These are phyloP conservation scores for Acacia melanoxylon DNA, from an alignment of 306 rosid genomes.

Conservation along the genomic window DNA sequence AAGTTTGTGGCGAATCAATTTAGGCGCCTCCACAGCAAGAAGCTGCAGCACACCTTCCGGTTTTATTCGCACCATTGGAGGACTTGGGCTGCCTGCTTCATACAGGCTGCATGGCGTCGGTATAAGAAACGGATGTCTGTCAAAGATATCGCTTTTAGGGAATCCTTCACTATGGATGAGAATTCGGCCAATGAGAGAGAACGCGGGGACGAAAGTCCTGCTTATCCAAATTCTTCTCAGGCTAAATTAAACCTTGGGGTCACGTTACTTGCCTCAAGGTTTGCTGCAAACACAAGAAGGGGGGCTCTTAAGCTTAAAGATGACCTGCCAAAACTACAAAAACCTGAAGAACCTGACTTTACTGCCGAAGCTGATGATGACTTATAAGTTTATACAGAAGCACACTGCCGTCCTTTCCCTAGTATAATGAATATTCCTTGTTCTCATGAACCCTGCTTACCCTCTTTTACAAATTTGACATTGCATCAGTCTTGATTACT, in stretches of 20 bases:
- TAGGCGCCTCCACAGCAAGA: constrained; percentile 95
- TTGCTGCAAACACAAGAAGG: constrained; percentile 90
- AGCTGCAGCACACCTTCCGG: constrained; percentile 94
- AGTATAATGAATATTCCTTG: constrained; percentile 22
- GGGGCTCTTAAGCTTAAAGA: constrained; percentile 83
- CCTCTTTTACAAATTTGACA: not conserved
- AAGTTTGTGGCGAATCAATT: constrained; percentile 96
- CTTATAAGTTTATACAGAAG: constrained; percentile 2
- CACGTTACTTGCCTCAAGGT: constrained; percentile 83
- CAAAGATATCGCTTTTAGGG: constrained; percentile 56
- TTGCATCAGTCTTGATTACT: not conserved
- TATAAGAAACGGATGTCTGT: constrained; percentile 64
- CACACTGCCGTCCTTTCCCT: not conserved
- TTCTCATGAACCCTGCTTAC: constrained; percentile 22
- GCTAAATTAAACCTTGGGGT: constrained; percentile 74
- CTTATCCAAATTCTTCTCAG: constrained; percentile 55
- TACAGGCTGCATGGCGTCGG: constrained; percentile 97
- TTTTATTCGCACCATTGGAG: constrained; percentile 98
- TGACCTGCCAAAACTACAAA: constrained; percentile 75
- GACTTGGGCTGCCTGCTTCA: constrained; percentile 99
- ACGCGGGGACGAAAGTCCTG: constrained; percentile 45
- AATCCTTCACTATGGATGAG: constrained; percentile 51
- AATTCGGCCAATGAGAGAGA: constrained; percentile 40
- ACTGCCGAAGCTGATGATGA: constrained; percentile 67
- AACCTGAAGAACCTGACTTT: constrained; percentile 96